Conservation (phyloP, 169 alveolate species). For the Plasmodium yoelii region DNA sequence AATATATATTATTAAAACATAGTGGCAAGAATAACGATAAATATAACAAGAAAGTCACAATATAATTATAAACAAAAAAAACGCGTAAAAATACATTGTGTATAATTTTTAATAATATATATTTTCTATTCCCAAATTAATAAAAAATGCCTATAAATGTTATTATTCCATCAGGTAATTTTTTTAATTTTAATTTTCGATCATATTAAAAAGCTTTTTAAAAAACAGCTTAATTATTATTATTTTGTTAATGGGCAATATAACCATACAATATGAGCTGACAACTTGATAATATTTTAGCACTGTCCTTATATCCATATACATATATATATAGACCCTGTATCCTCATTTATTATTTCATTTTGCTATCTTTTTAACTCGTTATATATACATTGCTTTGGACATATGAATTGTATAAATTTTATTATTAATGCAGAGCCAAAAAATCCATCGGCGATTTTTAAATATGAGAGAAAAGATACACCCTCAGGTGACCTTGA, state of each 20-base stretch:
- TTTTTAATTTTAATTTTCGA: not conserved
- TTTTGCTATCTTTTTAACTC: too few relatives aligned
- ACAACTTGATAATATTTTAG: not conserved
- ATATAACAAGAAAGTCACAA: too few relatives aligned
- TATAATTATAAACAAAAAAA: too few relatives aligned
- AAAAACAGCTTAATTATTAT: not conserved
- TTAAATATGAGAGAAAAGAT: conserved; percentile 39
- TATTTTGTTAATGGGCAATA: not conserved
- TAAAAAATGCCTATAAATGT: conserved; percentile 55
- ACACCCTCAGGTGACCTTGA: conserved; percentile 57
- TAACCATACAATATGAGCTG: not conserved
- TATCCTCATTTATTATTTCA: not conserved
- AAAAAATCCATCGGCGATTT: conserved; percentile 47
- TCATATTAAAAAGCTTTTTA: too few relatives aligned
- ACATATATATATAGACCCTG: not conserved
- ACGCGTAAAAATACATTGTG: too few relatives aligned
- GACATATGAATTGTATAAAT: not conserved
- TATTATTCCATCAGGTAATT: conserved; percentile 50
- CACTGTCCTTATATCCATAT: not conserved
- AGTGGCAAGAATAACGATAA: too few relatives aligned
- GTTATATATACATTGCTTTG: not conserved
- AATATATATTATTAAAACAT: too few relatives aligned
- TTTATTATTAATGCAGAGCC: conserved; percentile 26
- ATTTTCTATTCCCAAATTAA: not conserved
- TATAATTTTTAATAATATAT: too few relatives aligned